Evolutionary conservation across 305 asterid genomes (phyloP).

Genomic region (Ilex paraguariensis): DNA sequence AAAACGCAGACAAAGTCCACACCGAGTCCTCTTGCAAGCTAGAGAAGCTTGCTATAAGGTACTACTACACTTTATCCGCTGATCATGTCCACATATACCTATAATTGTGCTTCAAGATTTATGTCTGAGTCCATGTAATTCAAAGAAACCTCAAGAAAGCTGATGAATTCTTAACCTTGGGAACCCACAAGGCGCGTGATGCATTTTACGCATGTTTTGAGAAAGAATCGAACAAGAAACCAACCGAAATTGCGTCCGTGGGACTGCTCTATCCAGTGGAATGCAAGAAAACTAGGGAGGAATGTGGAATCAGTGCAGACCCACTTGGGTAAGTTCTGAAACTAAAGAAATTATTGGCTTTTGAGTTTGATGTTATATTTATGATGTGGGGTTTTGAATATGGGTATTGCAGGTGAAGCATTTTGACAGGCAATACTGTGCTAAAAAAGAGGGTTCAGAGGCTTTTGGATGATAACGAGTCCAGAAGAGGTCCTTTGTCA

Average conservation of each 20-base stretch:
- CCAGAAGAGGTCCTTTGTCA: constrained; percentile 91
- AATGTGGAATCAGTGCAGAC: constrained; percentile 69
- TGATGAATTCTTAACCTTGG: constrained; percentile 3
- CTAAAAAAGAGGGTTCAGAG: constrained; percentile 75
- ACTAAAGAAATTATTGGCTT: neutral
- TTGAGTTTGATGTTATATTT: neutral
- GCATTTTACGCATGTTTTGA: constrained; percentile 78
- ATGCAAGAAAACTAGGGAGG: constrained; percentile 68
- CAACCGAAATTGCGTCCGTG: constrained; percentile 74
- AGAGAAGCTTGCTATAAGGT: constrained; percentile 74
- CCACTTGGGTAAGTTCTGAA: constrained; percentile 64
- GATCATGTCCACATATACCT: too few relatives aligned
- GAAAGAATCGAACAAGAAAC: constrained; percentile 66
- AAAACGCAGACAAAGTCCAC: constrained; percentile 41
- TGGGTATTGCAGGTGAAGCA: constrained; percentile 66
- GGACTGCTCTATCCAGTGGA: constrained; percentile 87
- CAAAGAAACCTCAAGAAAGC: constrained; percentile 9
- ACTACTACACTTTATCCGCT: neutral
- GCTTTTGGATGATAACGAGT: constrained; percentile 80
- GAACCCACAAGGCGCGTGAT: constrained; percentile 67
- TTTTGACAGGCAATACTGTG: constrained; percentile 92
- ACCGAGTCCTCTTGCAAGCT: constrained; percentile 66
- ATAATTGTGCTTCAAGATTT: too few relatives aligned
- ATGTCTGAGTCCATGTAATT: neutral
- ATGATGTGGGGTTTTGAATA: constrained; percentile 2